These are phyloP conservation scores for Amylocarpus encephaloides DNA, from an alignment of 2,329 filamentous ascomycete species.

Conservation along the genomic window DNA sequence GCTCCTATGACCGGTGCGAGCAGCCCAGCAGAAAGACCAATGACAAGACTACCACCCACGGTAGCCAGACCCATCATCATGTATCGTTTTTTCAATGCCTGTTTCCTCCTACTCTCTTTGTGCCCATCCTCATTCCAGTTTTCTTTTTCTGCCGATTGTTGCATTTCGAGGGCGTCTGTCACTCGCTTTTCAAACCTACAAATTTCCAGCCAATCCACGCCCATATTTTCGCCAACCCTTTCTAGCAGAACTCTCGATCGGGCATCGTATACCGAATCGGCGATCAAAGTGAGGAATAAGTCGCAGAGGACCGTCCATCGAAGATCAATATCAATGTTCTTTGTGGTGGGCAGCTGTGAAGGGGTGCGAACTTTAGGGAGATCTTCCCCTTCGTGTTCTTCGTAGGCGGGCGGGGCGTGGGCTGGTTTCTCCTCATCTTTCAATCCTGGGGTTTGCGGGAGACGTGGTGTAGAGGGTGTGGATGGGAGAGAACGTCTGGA, in stretches of 20 bases:
- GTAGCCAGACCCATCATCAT: conserved; percentile 96
- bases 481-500: conserved; percentile 30
- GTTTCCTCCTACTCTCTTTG: conserved; percentile 77
- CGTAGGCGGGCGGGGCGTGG: conserved; percentile 52
- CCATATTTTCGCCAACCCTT: conserved; percentile 70
- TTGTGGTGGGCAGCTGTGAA: conserved; percentile 71
- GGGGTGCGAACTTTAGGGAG: conserved; percentile 75
- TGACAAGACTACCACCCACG: conserved; percentile 89
- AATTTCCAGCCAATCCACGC: conserved; percentile 85
- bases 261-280: conserved; percentile 89
- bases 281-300: conserved; percentile 88
- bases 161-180: conserved; percentile 95
- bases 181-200: conserved; percentile 96
- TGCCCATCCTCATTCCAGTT: conserved; percentile 98
- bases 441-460: conserved; percentile 8
- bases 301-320: conserved; percentile 97
- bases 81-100: conserved; percentile 74
- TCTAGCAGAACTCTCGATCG: conserved; percentile 81
- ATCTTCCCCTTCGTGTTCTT: conserved; percentile 60
- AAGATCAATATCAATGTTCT: conserved; percentile 89
- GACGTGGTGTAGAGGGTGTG: conserved; percentile 16
- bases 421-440: conserved; percentile 41
- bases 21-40: conserved; percentile 86
- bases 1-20: conserved; percentile 91
- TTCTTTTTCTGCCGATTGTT: conserved; percentile 87